Evolutionary conservation across 108 stramenopile genomes (phyloP).

Genomic region (Nannochloropsis gaditana): DNA sequence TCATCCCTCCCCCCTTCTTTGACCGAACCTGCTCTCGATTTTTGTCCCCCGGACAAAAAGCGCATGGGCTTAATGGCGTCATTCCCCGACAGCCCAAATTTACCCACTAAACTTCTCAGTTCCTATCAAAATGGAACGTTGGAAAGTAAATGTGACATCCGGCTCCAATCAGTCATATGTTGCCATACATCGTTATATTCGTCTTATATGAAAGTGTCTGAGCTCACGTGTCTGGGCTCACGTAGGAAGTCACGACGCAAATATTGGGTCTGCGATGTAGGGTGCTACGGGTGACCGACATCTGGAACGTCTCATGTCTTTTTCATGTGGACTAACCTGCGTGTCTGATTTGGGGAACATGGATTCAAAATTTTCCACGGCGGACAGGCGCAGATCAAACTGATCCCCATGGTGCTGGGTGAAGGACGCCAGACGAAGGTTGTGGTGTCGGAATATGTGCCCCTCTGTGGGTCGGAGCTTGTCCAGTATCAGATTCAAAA

Average conservation of each 20-base stretch:
- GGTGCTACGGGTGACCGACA: no score
- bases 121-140: conserved; percentile 46
- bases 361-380: conserved; percentile 76
- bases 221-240: no score
- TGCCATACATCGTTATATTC: background rate
- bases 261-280: no score
- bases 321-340: conserved; percentile 32
- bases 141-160: background rate
- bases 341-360: conserved; percentile 65
- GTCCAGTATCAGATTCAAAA: conserved; percentile 87
- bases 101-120: conserved; percentile 78
- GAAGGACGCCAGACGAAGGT: conserved; percentile 81
- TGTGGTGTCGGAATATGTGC: conserved; percentile 70
- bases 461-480: conserved; percentile 68
- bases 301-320: no score
- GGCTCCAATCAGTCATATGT: background rate
- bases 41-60: conserved; percentile 88
- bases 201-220: no score
- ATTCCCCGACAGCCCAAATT: conserved; percentile 79
- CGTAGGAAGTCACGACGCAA: no score
- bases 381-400: conserved; percentile 71
- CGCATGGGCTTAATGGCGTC: conserved; percentile 88
- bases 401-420: conserved; percentile 93
- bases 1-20: background rate
- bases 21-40: conserved; percentile 58